Evolutionary conservation across 2,329 filamentous ascomycete species (phyloP).

Genomic region (Aspergillus cejpii): DNA sequence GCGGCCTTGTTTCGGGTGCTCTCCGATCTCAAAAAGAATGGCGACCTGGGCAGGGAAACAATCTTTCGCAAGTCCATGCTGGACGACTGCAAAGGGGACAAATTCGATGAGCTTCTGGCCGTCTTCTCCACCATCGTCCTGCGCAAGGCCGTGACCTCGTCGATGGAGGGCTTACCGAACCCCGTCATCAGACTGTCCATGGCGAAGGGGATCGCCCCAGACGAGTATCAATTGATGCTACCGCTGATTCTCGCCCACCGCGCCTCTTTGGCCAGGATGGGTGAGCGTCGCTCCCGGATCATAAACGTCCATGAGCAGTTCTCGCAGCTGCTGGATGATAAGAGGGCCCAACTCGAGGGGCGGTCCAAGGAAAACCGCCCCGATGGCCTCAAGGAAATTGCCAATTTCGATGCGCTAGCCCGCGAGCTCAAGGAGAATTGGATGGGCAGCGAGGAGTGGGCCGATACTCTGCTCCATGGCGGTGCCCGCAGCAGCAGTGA

Average conservation of each 20-base stretch:
- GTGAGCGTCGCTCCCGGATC: slow-evolving; percentile 56
- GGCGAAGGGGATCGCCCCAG: slow-evolving; percentile 36
- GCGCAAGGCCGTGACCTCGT: slow-evolving; percentile 55
- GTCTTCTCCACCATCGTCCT: slow-evolving; percentile 78
- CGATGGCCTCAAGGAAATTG: slow-evolving; percentile 31
- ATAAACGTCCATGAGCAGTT: slow-evolving; percentile 58
- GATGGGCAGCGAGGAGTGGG: slow-evolving; percentile 69
- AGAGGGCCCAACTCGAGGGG: slow-evolving; percentile 50
- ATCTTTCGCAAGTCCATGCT: slow-evolving; percentile 90
- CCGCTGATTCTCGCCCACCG: slow-evolving; percentile 68
- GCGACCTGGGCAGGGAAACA: slow-evolving; percentile 68
- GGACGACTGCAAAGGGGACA: slow-evolving; percentile 89
- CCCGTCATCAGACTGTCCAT: slow-evolving; percentile 52
- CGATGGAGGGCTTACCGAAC: slow-evolving; percentile 39
- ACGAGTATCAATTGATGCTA: slow-evolving; percentile 44
- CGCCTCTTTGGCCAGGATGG: slow-evolving; percentile 53
- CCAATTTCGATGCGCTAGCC: slow-evolving; percentile 33
- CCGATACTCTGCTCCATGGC: slow-evolving; percentile 63
- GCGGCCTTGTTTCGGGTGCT: slow-evolving; percentile 74
- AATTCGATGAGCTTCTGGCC: slow-evolving; percentile 77
- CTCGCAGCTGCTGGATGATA: slow-evolving; percentile 56
- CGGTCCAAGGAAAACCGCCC: slow-evolving; percentile 24
- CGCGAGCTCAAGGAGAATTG: slow-evolving; percentile 62
- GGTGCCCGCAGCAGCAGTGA: slow-evolving; percentile 54
- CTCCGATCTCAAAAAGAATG: slow-evolving; percentile 81